Percentiles rank a stretch among this genome's conserved stretches.
phyloP scores from a whole-genome alignment of 2,329 filamentous ascomycete species.

The Xylaria sp. region DNA sequence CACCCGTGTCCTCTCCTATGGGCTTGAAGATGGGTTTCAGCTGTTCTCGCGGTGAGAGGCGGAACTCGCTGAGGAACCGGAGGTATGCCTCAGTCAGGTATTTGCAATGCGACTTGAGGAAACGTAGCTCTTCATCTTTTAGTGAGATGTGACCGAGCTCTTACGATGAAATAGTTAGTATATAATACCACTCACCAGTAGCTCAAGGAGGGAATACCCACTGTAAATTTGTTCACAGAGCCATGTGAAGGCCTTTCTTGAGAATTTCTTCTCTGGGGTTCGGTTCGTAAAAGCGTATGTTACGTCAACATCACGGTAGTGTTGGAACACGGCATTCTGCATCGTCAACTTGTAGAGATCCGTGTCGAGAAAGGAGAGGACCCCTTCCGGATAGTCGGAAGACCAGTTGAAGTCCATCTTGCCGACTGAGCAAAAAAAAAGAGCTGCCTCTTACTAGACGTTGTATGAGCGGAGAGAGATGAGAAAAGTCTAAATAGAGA shows the following conservation, averaged over 20 bases:
- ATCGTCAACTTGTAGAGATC: conserved; percentile 96
- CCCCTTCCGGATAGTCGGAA: conserved; percentile 72
- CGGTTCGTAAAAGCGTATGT: conserved; percentile 96
- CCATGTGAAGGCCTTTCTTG: conserved; percentile 82
- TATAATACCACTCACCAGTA: conserved; percentile 17
- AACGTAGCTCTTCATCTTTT: conserved; percentile 78
- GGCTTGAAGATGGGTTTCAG: conserved; percentile 72
- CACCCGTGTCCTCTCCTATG: conserved; percentile 61
- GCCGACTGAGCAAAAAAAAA: not conserved
- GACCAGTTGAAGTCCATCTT: conserved; percentile 70
- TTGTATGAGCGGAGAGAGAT: not conserved
- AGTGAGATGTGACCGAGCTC: conserved; percentile 84
- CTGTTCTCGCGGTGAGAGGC: conserved; percentile 80
- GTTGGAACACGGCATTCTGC: conserved; percentile 95
- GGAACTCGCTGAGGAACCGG: conserved; percentile 80
- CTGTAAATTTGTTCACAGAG: conserved; percentile 81
- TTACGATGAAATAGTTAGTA: conserved; percentile 44
- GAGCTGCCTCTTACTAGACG: not conserved
- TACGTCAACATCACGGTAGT: conserved; percentile 82
- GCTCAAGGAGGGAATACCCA: conserved; percentile 46
- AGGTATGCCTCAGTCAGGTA: conserved; percentile 83
- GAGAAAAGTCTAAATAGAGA: not conserved
- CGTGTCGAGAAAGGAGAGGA: conserved; percentile 83
- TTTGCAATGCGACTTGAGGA: conserved; percentile 76
- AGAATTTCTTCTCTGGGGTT: conserved; percentile 91